These are phyloP conservation scores for Aphanomyces euteiches DNA, from an alignment of 352 stramenopile species.

Conservation along the genomic window DNA sequence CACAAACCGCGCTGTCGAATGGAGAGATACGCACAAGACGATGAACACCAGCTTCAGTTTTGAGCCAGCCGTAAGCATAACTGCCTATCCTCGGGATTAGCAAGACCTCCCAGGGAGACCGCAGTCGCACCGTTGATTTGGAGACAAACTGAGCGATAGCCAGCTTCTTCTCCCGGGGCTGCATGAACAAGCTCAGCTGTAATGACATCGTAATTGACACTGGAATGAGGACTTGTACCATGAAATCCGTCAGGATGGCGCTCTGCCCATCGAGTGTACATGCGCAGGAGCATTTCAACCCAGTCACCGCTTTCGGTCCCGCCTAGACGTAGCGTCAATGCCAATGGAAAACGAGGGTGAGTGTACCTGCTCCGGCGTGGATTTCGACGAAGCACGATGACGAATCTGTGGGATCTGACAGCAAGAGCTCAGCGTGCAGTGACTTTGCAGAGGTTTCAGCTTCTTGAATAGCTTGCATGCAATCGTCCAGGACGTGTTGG, in stretches of 20 bases:
- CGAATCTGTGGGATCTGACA: slow-evolving; percentile 51
- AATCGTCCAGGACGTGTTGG: slow-evolving; percentile 48
- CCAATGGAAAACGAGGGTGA: background rate
- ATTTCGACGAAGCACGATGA: slow-evolving; percentile 77
- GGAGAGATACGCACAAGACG: slow-evolving; percentile 92
- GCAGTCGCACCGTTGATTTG: slow-evolving; percentile 42
- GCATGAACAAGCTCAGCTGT: slow-evolving; percentile 82
- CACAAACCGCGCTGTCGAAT: slow-evolving; percentile 92
- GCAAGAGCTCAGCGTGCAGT: slow-evolving; percentile 58
- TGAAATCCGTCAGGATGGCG: slow-evolving; percentile 34
- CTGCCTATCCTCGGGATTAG: slow-evolving; percentile 33
- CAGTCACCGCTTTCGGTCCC: slow-evolving; percentile 96
- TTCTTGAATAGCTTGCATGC: slow-evolving; percentile 40
- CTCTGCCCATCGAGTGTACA: slow-evolving; percentile 88
- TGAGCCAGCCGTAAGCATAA: slow-evolving; percentile 91
- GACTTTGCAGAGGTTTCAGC: slow-evolving; percentile 46
- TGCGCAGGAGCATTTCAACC: slow-evolving; percentile 92
- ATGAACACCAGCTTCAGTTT: slow-evolving; percentile 93
- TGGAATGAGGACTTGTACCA: slow-evolving; percentile 36
- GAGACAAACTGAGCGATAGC: slow-evolving; percentile 60
- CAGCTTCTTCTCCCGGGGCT: slow-evolving; percentile 70
- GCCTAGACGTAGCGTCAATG: slow-evolving; percentile 43
- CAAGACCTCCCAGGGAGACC: background rate
- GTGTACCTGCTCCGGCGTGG: slow-evolving; percentile 53
- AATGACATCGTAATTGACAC: slow-evolving; percentile 37